A percentile compares a stretch with the other conserved stretches of the same genome.
Conservation (phyloP, 441 rosid genomes). For the Syzygium syzygioides region DNA sequence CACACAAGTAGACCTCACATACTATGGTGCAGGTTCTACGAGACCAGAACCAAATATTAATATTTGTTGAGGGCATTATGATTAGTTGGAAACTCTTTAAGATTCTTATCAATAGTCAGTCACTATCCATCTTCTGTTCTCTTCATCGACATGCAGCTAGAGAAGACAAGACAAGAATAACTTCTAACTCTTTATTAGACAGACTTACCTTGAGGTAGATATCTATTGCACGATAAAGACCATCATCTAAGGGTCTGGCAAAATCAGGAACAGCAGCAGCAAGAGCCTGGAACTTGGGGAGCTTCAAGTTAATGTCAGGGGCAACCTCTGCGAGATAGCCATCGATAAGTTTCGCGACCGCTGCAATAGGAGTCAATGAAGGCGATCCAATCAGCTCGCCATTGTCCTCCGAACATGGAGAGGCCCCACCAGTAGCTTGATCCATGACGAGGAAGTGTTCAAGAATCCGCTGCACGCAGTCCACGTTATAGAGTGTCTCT, state of each 20-base stretch:
- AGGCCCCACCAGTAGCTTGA: background rate
- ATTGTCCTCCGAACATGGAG: background rate
- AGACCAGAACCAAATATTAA: background rate
- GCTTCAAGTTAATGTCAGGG: background rate
- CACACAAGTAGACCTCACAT: background rate
- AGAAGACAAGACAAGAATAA: background rate
- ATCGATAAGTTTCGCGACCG: background rate
- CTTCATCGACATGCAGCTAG: background rate
- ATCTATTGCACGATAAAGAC: conserved; percentile 2
- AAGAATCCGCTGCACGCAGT: background rate
- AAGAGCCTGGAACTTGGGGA: background rate
- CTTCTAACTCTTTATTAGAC: background rate
- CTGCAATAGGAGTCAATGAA: background rate
- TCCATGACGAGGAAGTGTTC: background rate
- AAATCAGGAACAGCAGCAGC: conserved; percentile 2
- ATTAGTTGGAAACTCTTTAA: background rate
- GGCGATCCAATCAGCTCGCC: conserved; percentile 1
- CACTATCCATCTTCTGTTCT: background rate
- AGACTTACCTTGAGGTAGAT: background rate
- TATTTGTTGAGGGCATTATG: background rate
- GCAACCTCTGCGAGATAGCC: conserved; percentile 1
- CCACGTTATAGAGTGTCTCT: background rate
- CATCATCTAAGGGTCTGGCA: conserved; percentile 4
- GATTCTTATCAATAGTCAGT: background rate
- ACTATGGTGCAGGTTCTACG: background rate